These are phyloP conservation scores for Albophoma yamanashiensis DNA, from an alignment of 2,329 filamentous ascomycete genomes.

Conservation along the genomic window DNA sequence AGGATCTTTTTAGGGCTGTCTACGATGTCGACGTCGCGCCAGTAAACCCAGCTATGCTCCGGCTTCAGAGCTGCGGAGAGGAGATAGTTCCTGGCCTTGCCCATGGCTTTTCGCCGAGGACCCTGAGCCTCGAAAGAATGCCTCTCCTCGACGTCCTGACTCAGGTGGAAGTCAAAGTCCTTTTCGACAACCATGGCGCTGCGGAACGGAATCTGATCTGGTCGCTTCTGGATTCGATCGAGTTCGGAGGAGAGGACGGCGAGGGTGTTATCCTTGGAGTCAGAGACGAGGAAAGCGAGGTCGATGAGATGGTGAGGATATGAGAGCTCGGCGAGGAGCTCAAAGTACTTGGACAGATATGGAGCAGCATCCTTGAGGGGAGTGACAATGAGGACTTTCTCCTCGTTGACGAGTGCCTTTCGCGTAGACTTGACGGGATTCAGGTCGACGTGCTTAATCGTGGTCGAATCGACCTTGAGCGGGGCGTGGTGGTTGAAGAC, in stretches of 20 bases:
- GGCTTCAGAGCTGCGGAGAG: slow-evolving; percentile 75
- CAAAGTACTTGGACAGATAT: slow-evolving; percentile 83
- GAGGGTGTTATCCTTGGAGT: slow-evolving; percentile 98
- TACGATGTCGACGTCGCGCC: slow-evolving; percentile 93
- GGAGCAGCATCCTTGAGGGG: slow-evolving; percentile 81
- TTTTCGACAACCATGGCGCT: slow-evolving; percentile 83
- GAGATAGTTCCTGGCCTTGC: slow-evolving; percentile 83
- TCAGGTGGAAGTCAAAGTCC: slow-evolving; percentile 69
- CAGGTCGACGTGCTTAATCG: slow-evolving; percentile 72
- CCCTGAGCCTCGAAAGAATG: slow-evolving; percentile 84
- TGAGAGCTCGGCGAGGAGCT: slow-evolving; percentile 77
- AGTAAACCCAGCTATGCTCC: slow-evolving; percentile 97
- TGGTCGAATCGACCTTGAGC: slow-evolving; percentile 69
- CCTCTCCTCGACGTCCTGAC: slow-evolving; percentile 70
- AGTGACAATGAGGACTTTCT: slow-evolving; percentile 84
- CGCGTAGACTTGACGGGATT: slow-evolving; percentile 75
- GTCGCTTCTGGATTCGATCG: slow-evolving; percentile 73
- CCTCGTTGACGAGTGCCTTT: slow-evolving; percentile 68
- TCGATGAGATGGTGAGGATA: slow-evolving; percentile 97
- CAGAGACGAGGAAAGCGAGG: slow-evolving; percentile 90
- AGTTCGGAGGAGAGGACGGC: slow-evolving; percentile 79
- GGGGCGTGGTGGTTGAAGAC: slow-evolving; percentile 93
- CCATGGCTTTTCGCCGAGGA: slow-evolving; percentile 83
- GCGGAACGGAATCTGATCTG: slow-evolving; percentile 72
- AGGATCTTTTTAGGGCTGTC: slow-evolving; percentile 81